Percentiles rank a stretch among this genome's conserved stretches.
Evolutionary conservation across 1,284 basidiomycete species (phyloP).

Genomic region (Xerocomus minutiporus): DNA sequence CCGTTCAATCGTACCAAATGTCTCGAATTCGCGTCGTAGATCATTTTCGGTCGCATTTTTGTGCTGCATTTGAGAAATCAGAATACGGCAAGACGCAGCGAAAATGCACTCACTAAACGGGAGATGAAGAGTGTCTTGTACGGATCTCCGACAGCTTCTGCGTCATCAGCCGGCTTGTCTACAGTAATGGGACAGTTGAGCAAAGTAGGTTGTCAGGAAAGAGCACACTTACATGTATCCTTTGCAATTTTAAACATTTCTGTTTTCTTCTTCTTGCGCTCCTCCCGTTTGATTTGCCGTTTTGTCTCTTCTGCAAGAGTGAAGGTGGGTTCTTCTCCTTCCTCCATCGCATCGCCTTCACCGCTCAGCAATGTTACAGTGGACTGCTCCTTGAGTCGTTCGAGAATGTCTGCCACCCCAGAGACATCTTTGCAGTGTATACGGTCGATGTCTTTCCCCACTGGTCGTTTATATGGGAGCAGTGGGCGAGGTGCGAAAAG

Average conservation of each 20-base stretch:
- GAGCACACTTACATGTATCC: slow-evolving; percentile 65
- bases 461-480: slow-evolving; percentile 77
- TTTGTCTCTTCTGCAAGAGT: slow-evolving; percentile 77
- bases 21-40: slow-evolving; percentile 90
- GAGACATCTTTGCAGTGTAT: slow-evolving; percentile 65
- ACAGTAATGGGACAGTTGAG: slow-evolving; percentile 16
- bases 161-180: slow-evolving; percentile 90
- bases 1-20: slow-evolving; percentile 90
- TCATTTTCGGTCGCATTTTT: slow-evolving; percentile 89
- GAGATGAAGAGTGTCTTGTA: slow-evolving; percentile 99
- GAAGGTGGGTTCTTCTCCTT: slow-evolving; percentile 73
- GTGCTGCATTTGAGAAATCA: slow-evolving; percentile 46
- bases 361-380: slow-evolving; percentile 62
- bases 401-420: slow-evolving; percentile 72
- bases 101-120: slow-evolving; percentile 60
- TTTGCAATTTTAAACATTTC: slow-evolving; percentile 81
- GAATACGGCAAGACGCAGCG: slow-evolving; percentile 16
- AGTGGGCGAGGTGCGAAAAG: slow-evolving; percentile 91
- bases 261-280: slow-evolving; percentile 72
- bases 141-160: slow-evolving; percentile 94
- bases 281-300: slow-evolving; percentile 72
- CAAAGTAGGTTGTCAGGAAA: slow-evolving; percentile 1
- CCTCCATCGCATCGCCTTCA: slow-evolving; percentile 62
- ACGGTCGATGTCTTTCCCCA: slow-evolving; percentile 77
- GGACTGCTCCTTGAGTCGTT: slow-evolving; percentile 71